phyloP scores from a whole-genome alignment of 2,329 filamentous ascomycete species.

The Colletotrichum agaves region DNA sequence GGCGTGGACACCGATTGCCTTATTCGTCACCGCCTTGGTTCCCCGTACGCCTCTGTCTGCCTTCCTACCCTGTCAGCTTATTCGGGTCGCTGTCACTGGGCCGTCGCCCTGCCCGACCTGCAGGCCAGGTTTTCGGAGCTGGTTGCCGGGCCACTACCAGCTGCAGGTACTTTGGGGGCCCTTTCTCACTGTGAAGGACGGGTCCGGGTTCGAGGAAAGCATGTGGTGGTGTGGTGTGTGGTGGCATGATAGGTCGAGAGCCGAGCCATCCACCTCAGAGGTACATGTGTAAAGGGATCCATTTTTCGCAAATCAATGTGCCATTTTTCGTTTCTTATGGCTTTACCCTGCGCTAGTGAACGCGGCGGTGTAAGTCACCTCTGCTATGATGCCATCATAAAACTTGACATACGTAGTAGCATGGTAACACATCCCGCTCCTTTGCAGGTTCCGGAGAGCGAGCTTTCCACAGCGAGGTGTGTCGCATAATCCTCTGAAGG shows the following conservation, averaged over 20 bases:
- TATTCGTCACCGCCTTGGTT: constrained; percentile 26
- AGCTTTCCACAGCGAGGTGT: constrained; percentile 8
- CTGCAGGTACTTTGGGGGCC: constrained; percentile 18
- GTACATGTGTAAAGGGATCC: constrained; percentile 5
- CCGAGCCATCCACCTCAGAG: constrained; percentile 2
- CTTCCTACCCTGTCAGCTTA: constrained; percentile 33
- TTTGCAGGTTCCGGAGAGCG: not conserved
- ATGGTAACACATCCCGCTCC: not conserved
- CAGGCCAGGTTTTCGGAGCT: constrained; percentile 25
- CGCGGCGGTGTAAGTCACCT: constrained; percentile 20
- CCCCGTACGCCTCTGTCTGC: not conserved
- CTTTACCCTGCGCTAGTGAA: constrained; percentile 1
- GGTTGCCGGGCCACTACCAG: constrained; percentile 21
- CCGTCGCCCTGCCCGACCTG: constrained; percentile 3
- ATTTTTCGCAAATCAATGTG: constrained; percentile 1
- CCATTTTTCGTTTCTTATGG: constrained; percentile 1
- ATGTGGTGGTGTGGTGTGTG: constrained; percentile 8
- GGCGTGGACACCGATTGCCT: constrained; percentile 15
- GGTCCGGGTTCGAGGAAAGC: not conserved
- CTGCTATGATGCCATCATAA: constrained; percentile 16
- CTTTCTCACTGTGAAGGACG: constrained; percentile 3
- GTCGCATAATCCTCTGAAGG: constrained; percentile 29
- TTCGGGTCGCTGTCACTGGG: constrained; percentile 29
- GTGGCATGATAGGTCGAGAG: constrained; percentile 22
- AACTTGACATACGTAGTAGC: constrained; percentile 9